These are phyloP conservation scores for Nematodospora valgi DNA, from an alignment of 805 yeast genomes.

Conservation along the genomic window DNA sequence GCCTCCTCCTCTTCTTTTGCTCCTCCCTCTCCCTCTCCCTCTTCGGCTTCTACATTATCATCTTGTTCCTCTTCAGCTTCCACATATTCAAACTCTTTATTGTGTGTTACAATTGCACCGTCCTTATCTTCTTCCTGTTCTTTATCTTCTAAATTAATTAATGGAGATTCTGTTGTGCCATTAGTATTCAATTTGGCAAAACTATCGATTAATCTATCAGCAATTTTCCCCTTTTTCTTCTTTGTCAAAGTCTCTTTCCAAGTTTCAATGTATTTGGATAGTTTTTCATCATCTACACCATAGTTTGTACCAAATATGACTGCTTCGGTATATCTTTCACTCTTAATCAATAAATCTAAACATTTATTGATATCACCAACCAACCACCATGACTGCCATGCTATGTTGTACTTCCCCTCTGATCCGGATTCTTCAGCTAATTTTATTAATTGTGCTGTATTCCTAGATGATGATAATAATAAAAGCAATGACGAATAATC, in stretches of 20 bases:
- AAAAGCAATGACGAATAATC: conserved; percentile 82
- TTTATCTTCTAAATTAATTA: conserved; percentile 28
- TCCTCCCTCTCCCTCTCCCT: conserved; percentile 12
- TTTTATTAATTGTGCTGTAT: conserved; percentile 53
- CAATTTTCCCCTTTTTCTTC: conserved; percentile 53
- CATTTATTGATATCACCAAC: conserved; percentile 68
- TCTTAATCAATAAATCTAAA: conserved; percentile 58
- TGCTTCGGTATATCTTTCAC: conserved; percentile 80
- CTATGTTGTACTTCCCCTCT: conserved; percentile 83
- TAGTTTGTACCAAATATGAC: conserved; percentile 76
- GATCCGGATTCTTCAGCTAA: conserved; percentile 66
- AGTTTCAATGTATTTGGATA: conserved; percentile 44
- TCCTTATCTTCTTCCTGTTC: conserved; percentile 30
- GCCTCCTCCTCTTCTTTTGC: conserved; percentile 11
- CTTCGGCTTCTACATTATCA: conserved; percentile 20
- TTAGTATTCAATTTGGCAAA: conserved; percentile 14
- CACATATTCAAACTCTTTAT: conserved; percentile 24
- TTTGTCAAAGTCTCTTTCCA: conserved; percentile 65
- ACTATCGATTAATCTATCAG: conserved; percentile 58
- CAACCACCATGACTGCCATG: conserved; percentile 89
- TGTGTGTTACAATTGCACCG: conserved; percentile 32
- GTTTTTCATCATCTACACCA: conserved; percentile 39
- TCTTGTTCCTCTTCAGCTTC: conserved; percentile 15
- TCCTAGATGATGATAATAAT: conserved; percentile 77
- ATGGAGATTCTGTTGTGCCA: conserved; percentile 11